Evolutionary conservation across 1,284 basidiomycete genomes (phyloP), one percentile per base, ranked within the genome.

Genomic region (Ceratobasidium sp.): DNA sequence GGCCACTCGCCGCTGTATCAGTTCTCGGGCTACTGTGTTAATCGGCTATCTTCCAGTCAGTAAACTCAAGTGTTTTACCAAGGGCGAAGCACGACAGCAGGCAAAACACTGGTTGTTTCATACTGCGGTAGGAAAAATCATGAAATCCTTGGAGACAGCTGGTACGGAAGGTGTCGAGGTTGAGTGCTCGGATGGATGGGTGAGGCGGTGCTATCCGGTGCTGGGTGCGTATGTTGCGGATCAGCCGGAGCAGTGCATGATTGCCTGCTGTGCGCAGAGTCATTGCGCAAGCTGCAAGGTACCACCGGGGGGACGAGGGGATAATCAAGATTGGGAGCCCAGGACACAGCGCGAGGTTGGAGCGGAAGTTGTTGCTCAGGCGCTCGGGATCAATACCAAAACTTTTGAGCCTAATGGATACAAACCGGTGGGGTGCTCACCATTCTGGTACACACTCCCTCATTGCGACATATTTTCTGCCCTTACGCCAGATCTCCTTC

Each of bases 401-500:
- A 58, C 13, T 31, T 37, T 39, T 26, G 8, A 37, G 17, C 5
- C 64, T 6, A n/a, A 63, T 35, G 69, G 66, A n/a, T 53, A 75
- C 8, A 49, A 54, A 1, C 20, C 47, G 2, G 26, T 73, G 3
- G 13, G 26, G 2, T 20, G 28, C 20, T 2, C 35, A 13, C 81
- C 81, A 28, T 82, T 82, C 77, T 82, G 82, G 82, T 68, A 47
- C 1, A 60, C 78, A 28, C 76, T 82, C 20, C 82, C 81, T 2
- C 75, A 80, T 53, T 28, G 60, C 13, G 76, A 82, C 69, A 83
- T 82, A 42, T 81, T 81, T 77, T 3, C 49, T 5, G 76, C 49
- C n/a, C 69, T 83, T 53, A 80, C 80, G 1, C 82, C 82, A 6
- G 81, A 84, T 54, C 63, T 83, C 37, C 79, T 83, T 3, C 83